Evolutionary conservation across 805 yeast genomes (phyloP).

Genomic region (Saturnispora sekii): DNA sequence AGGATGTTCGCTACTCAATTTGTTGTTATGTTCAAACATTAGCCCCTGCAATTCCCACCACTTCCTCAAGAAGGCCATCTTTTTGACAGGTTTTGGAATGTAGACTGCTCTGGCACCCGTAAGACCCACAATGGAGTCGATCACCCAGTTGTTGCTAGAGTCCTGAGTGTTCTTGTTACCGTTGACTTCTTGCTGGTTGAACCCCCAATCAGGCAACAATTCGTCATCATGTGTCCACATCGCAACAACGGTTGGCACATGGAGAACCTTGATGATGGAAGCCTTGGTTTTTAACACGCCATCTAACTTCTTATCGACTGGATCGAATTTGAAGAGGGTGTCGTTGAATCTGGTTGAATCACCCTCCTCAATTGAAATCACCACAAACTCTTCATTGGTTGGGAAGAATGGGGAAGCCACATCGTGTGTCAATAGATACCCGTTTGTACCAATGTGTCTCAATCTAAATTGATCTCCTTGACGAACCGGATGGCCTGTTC

Average conservation of each 20-base stretch:
- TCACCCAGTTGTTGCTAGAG: conserved; percentile 59
- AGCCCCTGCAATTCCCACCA: conserved; percentile 81
- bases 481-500: conserved; percentile 39
- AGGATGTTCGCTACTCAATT: conserved; percentile 81
- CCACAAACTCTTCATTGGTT: conserved; percentile 89
- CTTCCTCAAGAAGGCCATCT: conserved; percentile 67
- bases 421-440: conserved; percentile 80
- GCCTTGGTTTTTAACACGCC: conserved; percentile 59
- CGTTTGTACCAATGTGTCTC: conserved; percentile 71
- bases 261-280: conserved; percentile 60
- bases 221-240: conserved; percentile 88
- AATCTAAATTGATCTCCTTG: conserved; percentile 73
- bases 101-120: conserved; percentile 53
- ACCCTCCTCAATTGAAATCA: conserved; percentile 54
- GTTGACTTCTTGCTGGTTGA: conserved; percentile 83
- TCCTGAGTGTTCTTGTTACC: conserved; percentile 81
- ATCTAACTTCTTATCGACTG: conserved; percentile 41
- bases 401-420: conserved; percentile 91
- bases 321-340: conserved; percentile 69
- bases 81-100: conserved; percentile 53
- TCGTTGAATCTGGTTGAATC: conserved; percentile 45
- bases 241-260: conserved; percentile 81
- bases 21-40: conserved; percentile 92
- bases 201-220: conserved; percentile 91
- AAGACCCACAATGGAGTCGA: conserved; percentile 61